phyloP scores from a whole-genome alignment of 352 stramenopile species.

The Globisporangium nagaii region DNA sequence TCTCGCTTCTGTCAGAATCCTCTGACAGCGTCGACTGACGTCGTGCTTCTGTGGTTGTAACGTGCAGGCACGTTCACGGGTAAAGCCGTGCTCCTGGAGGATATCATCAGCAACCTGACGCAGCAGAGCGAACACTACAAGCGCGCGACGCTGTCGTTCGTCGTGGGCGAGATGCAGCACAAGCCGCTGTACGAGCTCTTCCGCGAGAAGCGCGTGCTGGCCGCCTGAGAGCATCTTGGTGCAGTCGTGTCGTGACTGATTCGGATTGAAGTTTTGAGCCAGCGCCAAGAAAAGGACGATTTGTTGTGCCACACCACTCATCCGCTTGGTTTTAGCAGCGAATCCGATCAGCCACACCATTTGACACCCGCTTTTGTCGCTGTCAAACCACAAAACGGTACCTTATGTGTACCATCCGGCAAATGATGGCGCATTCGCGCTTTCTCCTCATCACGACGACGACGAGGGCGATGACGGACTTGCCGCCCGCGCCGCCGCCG shows the following conservation, averaged over 20 bases:
- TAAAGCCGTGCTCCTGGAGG: slow-evolving; percentile 80
- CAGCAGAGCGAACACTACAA: slow-evolving; percentile 61
- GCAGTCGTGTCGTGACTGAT: too few relatives aligned
- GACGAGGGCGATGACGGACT: neutral
- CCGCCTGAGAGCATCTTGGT: too few relatives aligned
- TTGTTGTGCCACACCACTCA: too few relatives aligned
- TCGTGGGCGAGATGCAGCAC: slow-evolving; percentile 79
- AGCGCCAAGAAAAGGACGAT: too few relatives aligned
- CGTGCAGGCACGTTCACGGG: slow-evolving; percentile 71
- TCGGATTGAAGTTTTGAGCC: too few relatives aligned
- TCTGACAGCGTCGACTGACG: too few relatives aligned
- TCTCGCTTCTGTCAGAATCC: neutral
- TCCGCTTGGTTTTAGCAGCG: too few relatives aligned
- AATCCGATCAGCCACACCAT: too few relatives aligned
- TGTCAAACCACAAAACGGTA: too few relatives aligned
- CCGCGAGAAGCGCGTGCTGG: slow-evolving; percentile 44
- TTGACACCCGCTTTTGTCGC: too few relatives aligned
- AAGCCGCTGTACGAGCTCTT: slow-evolving; percentile 66
- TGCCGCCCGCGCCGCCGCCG: neutral
- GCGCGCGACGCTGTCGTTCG: slow-evolving; percentile 65
- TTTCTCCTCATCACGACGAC: neutral
- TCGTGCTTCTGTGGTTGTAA: neutral
- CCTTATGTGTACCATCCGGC: too few relatives aligned
- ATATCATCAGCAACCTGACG: slow-evolving; percentile 81
- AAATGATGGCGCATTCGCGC: neutral